These are phyloP conservation scores for Athelia sp. DNA, from an alignment of 1,284 basidiomycete genomes.

Conservation along the genomic window DNA sequence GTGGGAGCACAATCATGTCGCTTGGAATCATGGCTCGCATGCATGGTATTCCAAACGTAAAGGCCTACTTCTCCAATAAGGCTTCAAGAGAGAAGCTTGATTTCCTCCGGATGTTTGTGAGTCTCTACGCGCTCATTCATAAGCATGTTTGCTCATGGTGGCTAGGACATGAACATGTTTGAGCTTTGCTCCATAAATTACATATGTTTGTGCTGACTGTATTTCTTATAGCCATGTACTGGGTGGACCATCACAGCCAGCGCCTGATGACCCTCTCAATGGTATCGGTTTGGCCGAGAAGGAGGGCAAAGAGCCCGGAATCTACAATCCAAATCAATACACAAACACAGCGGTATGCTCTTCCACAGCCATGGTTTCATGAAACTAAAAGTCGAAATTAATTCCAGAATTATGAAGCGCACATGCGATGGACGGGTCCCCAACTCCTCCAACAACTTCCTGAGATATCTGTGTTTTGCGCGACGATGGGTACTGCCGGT, in stretches of 20 bases:
- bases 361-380: neutral
- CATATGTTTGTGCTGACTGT: neutral
- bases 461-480: neutral
- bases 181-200: neutral
- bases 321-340: constrained; percentile 1
- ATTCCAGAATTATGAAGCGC: constrained; percentile 1
- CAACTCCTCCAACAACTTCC: constrained; percentile 1
- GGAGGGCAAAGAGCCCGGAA: neutral
- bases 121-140: neutral
- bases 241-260: constrained; percentile 1
- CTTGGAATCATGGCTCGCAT: constrained; percentile 1
- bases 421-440: constrained; percentile 3
- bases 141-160: neutral
- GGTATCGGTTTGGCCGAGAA: neutral
- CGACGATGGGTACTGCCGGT: constrained; percentile 2
- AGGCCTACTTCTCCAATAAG: constrained; percentile 4
- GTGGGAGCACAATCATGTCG: constrained; percentile 1
- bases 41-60: neutral
- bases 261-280: neutral
- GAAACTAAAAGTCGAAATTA: neutral
- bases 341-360: neutral
- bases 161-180: neutral
- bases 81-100: constrained; percentile 1
- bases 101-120: constrained; percentile 3
- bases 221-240: neutral